Evolutionary conservation across 1,284 basidiomycete species (phyloP).

Genomic region (Sporisorium scitamineum): DNA sequence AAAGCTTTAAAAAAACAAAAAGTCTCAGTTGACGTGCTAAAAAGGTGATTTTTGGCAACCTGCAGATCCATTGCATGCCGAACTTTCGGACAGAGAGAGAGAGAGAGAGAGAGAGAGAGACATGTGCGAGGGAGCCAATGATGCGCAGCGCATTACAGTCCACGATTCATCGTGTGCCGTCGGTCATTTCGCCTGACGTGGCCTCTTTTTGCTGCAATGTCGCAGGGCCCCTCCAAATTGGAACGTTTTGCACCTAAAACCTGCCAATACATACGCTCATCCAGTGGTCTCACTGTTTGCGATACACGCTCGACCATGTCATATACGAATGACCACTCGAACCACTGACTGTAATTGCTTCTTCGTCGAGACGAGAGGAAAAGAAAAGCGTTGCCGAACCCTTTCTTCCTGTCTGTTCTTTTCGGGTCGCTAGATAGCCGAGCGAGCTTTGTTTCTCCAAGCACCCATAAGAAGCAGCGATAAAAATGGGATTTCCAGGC

Average conservation of each 20-base stretch:
- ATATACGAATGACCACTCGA: background rate
- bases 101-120: background rate
- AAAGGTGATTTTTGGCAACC: too few relatives aligned
- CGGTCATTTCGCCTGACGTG: background rate
- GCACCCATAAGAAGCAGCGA: slow-evolving; percentile 7
- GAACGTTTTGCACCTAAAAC: background rate
- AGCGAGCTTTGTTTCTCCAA: slow-evolving; percentile 12
- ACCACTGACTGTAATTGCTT: background rate
- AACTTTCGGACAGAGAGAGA: background rate
- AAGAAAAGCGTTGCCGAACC: background rate
- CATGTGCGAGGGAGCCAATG: slow-evolving; percentile 32
- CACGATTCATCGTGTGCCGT: background rate
- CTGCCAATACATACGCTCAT: too few relatives aligned
- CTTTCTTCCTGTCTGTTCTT: background rate
- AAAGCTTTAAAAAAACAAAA: background rate
- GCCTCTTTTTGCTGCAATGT: background rate
- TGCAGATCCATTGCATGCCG: background rate
- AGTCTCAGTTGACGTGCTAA: background rate
- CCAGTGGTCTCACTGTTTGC: background rate
- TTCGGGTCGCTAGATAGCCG: slow-evolving; percentile 15
- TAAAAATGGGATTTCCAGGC: background rate
- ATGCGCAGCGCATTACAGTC: slow-evolving; percentile 26
- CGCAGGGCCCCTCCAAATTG: background rate
- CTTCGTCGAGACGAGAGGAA: background rate
- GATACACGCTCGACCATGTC: background rate